Base-by-base conservation (phyloP, 768 basidiomycete species). In the Dentipellis fragilis region DNA sequence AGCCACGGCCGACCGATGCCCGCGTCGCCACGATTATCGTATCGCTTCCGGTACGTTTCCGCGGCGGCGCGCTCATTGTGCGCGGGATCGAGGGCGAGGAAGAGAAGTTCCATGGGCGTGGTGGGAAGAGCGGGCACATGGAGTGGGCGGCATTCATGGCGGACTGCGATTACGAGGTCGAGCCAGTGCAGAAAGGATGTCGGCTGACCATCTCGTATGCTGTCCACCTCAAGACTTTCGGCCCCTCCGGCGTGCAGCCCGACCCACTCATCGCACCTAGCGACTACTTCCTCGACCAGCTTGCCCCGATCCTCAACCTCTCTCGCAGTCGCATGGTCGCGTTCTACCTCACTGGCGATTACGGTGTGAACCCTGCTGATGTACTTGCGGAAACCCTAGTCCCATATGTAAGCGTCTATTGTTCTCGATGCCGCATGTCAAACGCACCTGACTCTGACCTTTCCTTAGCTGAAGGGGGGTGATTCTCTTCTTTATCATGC, bases 111-210 rank as follows among this genome's bases (percentile, higher is more conserved):
- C 73, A 74, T 45, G 83, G 79, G 6, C 71, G 79, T 0, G 82
- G 80, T 9, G 80, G 84, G 38, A 82, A 83, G 63, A 70, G 72
- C 35, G 84, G 78, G 5, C 79, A 85, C 60, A 75, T 90, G 57
- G 87, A 91, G 58, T 91, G 89, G 89, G 76, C 81, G 0, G 88
- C 86, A 17, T 85, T 86, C 71, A 72, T 83, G 51, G 75, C 80
- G 4, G 87, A 89, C 59, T 88, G 86, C 68, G 82, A 88, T 17
- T 81, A 83, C 60, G 85, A 87, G 65, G 76, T 88, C 55, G 85
- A 89, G 65, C 71, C 76, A 1, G 80, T 92, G 52, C 77, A 80
- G 61, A 79, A 80, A 58, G 89, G 89, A 10, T 85, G 82, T 62
- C 73, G 84, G 51, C 71, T 90, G 61, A 78, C 79, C 37, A 73